Evolutionary conservation across 31 red algal species (phyloP), one percentile per base, ranked within the genome.

Genomic region (Asparagopsis taxiformis): DNA sequence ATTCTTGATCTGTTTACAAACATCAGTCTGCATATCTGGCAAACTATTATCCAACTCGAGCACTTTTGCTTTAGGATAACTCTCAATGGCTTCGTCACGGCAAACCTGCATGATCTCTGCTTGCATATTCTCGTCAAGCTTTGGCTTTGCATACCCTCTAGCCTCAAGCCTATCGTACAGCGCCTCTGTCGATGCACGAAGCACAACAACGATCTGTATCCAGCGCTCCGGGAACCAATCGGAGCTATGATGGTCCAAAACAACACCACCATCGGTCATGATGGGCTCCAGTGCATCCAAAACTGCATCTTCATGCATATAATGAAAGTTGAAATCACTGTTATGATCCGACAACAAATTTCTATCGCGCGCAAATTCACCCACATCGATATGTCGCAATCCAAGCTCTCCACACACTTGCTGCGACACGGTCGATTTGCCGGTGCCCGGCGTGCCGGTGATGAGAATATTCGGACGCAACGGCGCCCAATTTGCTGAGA

Each of bases 211-310:
- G 35, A 85, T 63, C 62, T 85, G 68, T 21, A 97, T 60, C 80
- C 89, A 92, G 48, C 87, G 72, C 51, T 88, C 69, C 37, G 86
- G 88, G 57, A 88, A 88, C 93, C 93, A 97, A 23, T 97, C 93
- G 29, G 66, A 77, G 23, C 69, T 77, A 64, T 97, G 93, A 65
- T 97, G 84, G 32, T 97, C 93, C 9, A 91, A 28, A 24, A 97
- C 51, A 1, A 84, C 52, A 0, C 81, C 88, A 0, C 93, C 86
- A 17, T 56, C 30, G 4, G 61, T 61, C 81, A 91, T 67, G 2
- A 83, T 15, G 25, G 82, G 83, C 63, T 94, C 91, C 21, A 94
- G 36, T 23, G 53, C 74, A 62, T 94, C 91, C n/a, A 88, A 21
- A 1, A 88, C 75, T 15, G 70, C 83, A 49, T 82, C 91, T 62